Base-by-base conservation (phyloP, 2,329 filamentous ascomycete species). In the Beauveria medogensis region DNA sequence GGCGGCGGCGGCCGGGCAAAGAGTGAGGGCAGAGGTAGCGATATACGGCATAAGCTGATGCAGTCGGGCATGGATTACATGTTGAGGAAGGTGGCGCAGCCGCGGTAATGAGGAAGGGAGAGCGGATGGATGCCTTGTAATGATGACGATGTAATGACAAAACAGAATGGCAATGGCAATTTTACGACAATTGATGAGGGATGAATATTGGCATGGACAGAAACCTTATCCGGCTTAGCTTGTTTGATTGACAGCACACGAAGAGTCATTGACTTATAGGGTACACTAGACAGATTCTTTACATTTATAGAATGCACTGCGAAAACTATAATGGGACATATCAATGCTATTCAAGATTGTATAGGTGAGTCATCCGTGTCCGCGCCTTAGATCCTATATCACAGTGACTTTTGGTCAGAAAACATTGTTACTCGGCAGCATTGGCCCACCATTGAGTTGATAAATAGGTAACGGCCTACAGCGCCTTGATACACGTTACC, bases 101-200 rank as follows among this genome's bases (percentile, higher is more conserved):
- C 28, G 53, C 47, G 53, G 30, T 37, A 37, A 55, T 65, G n/a
- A 76, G 71, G 3, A 78, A 75, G n/a, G 77, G 77, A 0, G 76
- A 74, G 80, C 71, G 47, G 26, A 80, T 70, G 34, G 14, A 37
- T 37, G 12, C 34, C 12, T 37, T 9, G 74, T 66, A 28, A 81
- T 70, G 12, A 54, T 34, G 30, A 37, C 34, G 14, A 61, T 24
- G 12, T 44, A 30, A 50, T 9, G 34, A 58, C 37, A 18, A 43
- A 51, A 53, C 18, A 30, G 16, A 34, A 30, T 28, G n/a, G 7
- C 2, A 20, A 4, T 20, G 18, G 41, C 20, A 20, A 10, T 34
- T 52, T 52, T 16, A 40, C n/a, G 30, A 22, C 37, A 52, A 14
- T 18, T 26, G 47, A 30, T 30, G 22, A 16, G 14, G 24, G 28